A percentile compares a stretch with the other conserved stretches of the same genome.
phyloP scores from a whole-genome alignment of 2,329 filamentous ascomycete genomes.

The Trichoderma koningii region DNA sequence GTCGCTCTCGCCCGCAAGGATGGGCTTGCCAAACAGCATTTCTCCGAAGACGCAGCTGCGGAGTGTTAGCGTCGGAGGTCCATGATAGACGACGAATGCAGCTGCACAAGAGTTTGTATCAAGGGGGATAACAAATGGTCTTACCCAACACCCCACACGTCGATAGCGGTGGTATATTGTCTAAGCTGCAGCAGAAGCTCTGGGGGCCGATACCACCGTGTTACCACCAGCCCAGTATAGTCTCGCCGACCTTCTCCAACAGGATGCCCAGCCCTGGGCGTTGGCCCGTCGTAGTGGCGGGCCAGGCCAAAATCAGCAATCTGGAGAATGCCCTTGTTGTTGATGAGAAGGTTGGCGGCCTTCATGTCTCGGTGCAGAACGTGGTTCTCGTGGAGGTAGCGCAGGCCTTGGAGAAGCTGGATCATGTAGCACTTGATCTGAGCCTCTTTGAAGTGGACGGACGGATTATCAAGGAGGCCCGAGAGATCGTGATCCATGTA shows the following conservation, averaged over 20 bases:
- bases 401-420: slow-evolving; percentile 85
- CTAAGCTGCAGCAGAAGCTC: slow-evolving; percentile 87
- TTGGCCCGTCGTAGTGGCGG: slow-evolving; percentile 84
- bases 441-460: slow-evolving; percentile 79
- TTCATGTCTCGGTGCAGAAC: slow-evolving; percentile 99
- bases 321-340: slow-evolving; percentile 88
- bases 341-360: slow-evolving; percentile 94
- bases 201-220: slow-evolving; percentile 93
- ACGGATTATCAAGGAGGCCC: slow-evolving; percentile 91
- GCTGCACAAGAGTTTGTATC: not conserved
- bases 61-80: slow-evolving; percentile 30
- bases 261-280: slow-evolving; percentile 73
- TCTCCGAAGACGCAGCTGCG: slow-evolving; percentile 95
- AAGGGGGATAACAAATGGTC: slow-evolving; percentile 34
- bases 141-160: slow-evolving; percentile 97
- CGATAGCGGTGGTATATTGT: slow-evolving; percentile 94
- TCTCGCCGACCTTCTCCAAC: slow-evolving; percentile 84
- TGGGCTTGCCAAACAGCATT: slow-evolving; percentile 93
- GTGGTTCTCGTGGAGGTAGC: slow-evolving; percentile 84
- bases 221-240: slow-evolving; percentile 96
- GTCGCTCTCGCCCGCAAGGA: slow-evolving; percentile 87
- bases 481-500: slow-evolving; percentile 99
- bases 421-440: slow-evolving; percentile 99
- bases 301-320: slow-evolving; percentile 97
- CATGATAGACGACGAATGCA: not conserved